Evolutionary conservation across 1,284 basidiomycete genomes (phyloP).

Genomic region (Fomitopsis betulina): DNA sequence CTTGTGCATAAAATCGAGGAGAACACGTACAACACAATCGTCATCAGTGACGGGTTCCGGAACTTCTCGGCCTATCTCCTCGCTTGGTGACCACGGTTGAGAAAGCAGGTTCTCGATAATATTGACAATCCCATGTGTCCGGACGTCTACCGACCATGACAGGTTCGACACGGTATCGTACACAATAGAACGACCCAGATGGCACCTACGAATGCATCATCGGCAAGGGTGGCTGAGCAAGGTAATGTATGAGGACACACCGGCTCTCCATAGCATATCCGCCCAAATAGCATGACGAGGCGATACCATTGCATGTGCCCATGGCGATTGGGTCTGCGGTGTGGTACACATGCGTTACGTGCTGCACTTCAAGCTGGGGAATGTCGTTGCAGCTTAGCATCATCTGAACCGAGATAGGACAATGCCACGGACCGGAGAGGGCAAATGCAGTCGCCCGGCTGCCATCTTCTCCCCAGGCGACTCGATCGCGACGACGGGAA

Average conservation of each 20-base stretch:
- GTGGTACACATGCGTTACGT: constrained; percentile 81
- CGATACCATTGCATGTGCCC: constrained; percentile 76
- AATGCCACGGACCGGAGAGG: constrained; percentile 55
- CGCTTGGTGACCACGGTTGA: constrained; percentile 70
- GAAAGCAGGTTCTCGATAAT: constrained; percentile 77
- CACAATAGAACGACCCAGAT: constrained; percentile 78
- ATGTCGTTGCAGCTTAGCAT: background rate
- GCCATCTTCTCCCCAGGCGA: constrained; percentile 89
- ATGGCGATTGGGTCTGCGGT: constrained; percentile 85
- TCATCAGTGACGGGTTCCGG: constrained; percentile 45
- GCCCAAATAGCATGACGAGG: constrained; percentile 67
- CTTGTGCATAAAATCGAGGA: too few species aligned
- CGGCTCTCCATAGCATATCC: constrained; percentile 79
- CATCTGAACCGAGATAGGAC: background rate
- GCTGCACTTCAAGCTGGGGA: constrained; percentile 61
- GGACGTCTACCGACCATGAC: constrained; percentile 80
- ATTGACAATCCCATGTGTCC: constrained; percentile 80
- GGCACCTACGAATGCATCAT: constrained; percentile 50
- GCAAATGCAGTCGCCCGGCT: constrained; percentile 83
- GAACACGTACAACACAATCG: constrained; percentile 57
- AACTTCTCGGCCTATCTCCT: constrained; percentile 54
- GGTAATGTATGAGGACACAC: constrained; percentile 30
- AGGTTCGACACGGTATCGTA: constrained; percentile 89
- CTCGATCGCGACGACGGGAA: constrained; percentile 87
- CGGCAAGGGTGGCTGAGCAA: background rate